Conservation (phyloP, 2,329 filamentous ascomycete genomes). For the Chlorencoelia australis region DNA sequence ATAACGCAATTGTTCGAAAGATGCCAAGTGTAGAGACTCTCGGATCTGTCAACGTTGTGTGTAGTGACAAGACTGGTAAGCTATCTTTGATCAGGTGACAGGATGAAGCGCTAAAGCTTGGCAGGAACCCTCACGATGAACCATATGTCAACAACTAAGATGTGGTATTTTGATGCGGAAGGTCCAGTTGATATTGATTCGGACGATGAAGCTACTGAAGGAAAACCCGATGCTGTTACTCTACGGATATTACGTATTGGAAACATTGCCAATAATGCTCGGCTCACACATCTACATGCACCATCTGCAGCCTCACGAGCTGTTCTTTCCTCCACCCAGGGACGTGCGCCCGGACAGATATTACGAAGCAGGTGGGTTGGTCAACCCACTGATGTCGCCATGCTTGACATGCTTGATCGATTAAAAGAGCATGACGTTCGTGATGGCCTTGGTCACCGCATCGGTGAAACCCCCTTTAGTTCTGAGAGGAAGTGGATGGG, state of each 20-base stretch:
- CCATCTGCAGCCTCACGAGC: conserved; percentile 64
- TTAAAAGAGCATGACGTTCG: conserved; percentile 89
- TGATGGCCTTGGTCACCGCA: conserved; percentile 71
- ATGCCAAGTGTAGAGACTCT: conserved; percentile 96
- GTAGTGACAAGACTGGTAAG: conserved; percentile 88
- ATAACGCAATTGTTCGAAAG: conserved; percentile 88
- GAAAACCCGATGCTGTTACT: conserved; percentile 60
- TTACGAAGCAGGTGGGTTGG: conserved; percentile 86
- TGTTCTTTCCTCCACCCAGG: conserved; percentile 73
- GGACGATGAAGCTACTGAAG: conserved; percentile 43
- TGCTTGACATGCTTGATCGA: conserved; percentile 82
- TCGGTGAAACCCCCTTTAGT: conserved; percentile 86
- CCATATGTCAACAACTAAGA: conserved; percentile 93
- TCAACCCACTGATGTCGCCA: conserved; percentile 94
- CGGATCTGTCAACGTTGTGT: conserved; percentile 98
- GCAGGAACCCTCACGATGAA: conserved; percentile 86
- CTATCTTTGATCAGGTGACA: conserved; percentile 1
- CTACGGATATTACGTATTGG: conserved; percentile 79
- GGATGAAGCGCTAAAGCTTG: conserved; percentile 14
- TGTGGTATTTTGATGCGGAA: conserved; percentile 81
- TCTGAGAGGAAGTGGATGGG: conserved; percentile 99
- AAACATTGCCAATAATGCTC: conserved; percentile 92
- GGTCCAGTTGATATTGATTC: conserved; percentile 37
- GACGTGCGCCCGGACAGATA: conserved; percentile 45
- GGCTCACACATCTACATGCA: conserved; percentile 62